These are phyloP conservation scores for Cystoderma amianthinum DNA, from an alignment of 768 basidiomycete species.

Conservation along the genomic window DNA sequence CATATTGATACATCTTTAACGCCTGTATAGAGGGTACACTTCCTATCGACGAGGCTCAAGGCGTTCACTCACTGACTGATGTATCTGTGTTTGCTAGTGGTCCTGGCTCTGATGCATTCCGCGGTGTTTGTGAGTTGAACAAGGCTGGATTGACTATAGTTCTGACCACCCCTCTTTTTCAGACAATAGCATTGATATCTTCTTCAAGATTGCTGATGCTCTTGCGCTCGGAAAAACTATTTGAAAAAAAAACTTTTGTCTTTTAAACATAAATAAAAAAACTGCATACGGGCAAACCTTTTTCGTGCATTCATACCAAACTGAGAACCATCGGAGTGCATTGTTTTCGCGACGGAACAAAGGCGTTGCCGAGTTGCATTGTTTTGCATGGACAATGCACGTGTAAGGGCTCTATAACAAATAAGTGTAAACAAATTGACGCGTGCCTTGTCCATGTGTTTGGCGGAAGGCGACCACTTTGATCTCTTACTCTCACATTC, in stretches of 20 bases:
- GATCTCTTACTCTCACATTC: conserved; percentile 2
- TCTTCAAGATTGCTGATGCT: conserved; percentile 32
- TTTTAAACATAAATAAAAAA: no score
- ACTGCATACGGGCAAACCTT: no score
- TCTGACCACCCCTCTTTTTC: conserved; percentile 1
- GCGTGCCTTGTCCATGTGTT: conserved; percentile 11
- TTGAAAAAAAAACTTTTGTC: no score
- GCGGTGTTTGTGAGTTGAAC: conserved; percentile 30
- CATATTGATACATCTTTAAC: conserved; percentile 1
- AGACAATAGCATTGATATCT: conserved; percentile 39
- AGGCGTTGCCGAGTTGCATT: no score
- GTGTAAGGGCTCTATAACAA: conserved; percentile 5
- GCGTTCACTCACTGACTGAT: conserved; percentile 35
- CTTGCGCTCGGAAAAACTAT: conserved; percentile 17
- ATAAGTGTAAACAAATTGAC: conserved; percentile 6
- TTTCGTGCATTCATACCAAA: no score
- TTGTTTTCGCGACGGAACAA: no score
- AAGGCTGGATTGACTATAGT: neutral
- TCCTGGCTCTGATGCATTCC: conserved; percentile 32
- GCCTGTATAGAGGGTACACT: conserved; percentile 23
- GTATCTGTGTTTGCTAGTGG: conserved; percentile 39
- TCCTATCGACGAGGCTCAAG: conserved; percentile 23
- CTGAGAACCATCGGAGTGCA: no score
- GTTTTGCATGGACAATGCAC: conserved; percentile 6
- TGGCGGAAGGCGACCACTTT: no score